Conservation (phyloP, 352 stramenopile species). For the Globisporangium viniferum region DNA sequence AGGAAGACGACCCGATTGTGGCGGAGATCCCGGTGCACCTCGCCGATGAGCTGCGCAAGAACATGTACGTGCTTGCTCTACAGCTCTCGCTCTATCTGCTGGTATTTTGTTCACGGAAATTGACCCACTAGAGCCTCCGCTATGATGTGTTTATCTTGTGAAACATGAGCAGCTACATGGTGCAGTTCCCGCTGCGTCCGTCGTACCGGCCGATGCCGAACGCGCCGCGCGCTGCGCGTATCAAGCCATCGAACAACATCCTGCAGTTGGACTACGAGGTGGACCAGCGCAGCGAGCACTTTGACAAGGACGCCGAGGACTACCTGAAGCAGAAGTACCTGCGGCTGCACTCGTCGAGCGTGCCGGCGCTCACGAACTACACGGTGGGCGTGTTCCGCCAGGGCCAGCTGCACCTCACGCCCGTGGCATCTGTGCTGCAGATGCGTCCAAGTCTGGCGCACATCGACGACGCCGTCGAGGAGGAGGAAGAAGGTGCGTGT, state of each 20-base stretch:
- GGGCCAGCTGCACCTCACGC: slow-evolving; percentile 78
- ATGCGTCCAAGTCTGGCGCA: slow-evolving; percentile 79
- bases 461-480: slow-evolving; percentile 71
- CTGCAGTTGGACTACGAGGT: slow-evolving; percentile 78
- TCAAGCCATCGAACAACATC: slow-evolving; percentile 76
- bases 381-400: slow-evolving; percentile 75
- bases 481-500: slow-evolving; percentile 41
- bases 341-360: slow-evolving; percentile 55
- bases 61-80: slow-evolving; percentile 40
- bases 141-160: not conserved
- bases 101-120: not conserved
- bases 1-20: slow-evolving; percentile 75
- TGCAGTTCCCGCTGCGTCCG: slow-evolving; percentile 79
- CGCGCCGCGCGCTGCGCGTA: slow-evolving; percentile 48
- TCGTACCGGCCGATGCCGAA: slow-evolving; percentile 73
- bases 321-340: slow-evolving; percentile 76
- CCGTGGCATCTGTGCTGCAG: slow-evolving; percentile 62
- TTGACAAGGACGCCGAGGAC: slow-evolving; percentile 75
- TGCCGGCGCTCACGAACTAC: slow-evolving; percentile 76
- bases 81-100: not conserved
- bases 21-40: slow-evolving; percentile 84
- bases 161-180: slow-evolving; percentile 46
- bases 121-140: not conserved
- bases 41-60: slow-evolving; percentile 57
- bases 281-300: slow-evolving; percentile 68